Percentiles rank a stretch among this genome's conserved stretches.
These are phyloP conservation scores for Kazachstania martiniae DNA, from an alignment of 805 yeast species.

Conservation along the genomic window DNA sequence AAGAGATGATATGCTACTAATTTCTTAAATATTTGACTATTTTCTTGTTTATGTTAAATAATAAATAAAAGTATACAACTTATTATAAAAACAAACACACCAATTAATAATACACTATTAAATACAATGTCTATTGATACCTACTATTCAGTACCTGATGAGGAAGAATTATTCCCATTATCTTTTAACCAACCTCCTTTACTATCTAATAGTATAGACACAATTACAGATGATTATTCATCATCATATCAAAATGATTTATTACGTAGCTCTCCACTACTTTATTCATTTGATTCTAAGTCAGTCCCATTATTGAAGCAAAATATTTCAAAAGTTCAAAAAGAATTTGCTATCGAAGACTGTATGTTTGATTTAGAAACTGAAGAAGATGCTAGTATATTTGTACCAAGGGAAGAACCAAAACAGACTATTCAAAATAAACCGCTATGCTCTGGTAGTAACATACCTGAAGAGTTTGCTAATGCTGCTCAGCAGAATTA, in stretches of 20 bases:
- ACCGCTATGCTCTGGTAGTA: background rate
- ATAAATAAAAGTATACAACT: too few relatives aligned
- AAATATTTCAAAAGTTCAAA: background rate
- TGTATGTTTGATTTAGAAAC: too few relatives aligned
- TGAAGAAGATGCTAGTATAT: too few relatives aligned
- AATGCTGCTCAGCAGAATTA: conserved; percentile 23
- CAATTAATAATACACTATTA: background rate
- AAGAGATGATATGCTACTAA: too few relatives aligned
- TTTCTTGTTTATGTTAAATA: too few relatives aligned
- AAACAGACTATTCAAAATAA: too few relatives aligned
- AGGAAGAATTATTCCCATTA: conserved; percentile 8
- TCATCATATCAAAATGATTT: conserved; percentile 5
- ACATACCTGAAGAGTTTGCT: conserved; percentile 8
- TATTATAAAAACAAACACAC: too few relatives aligned
- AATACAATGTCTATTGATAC: conserved; percentile 1
- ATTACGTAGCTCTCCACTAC: conserved; percentile 3
- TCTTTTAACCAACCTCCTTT: conserved; percentile 5
- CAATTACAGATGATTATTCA: background rate
- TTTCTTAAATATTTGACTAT: too few relatives aligned
- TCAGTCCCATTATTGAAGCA: too few relatives aligned
- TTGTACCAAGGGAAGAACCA: too few relatives aligned
- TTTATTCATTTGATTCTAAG: too few relatives aligned
- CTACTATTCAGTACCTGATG: conserved; percentile 1
- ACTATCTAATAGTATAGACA: conserved; percentile 2
- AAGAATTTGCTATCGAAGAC: too few relatives aligned